Conservation (phyloP, 2,329 filamentous ascomycete genomes). For the Scleromitrula shiraiana region DNA sequence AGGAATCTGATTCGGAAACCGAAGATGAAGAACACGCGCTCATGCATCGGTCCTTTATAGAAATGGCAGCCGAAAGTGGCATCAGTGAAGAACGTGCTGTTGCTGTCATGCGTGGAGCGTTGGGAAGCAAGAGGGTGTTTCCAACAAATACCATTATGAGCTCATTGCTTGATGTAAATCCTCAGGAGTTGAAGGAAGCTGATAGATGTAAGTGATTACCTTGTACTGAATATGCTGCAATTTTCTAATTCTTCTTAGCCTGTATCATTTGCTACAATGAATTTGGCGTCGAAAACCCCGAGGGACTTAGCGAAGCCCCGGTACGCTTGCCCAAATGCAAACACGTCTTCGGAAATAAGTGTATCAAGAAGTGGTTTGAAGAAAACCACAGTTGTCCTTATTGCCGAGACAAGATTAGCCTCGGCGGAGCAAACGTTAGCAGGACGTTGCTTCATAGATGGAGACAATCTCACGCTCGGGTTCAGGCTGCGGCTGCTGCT, state of each 20-base stretch:
- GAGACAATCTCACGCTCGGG: conserved; percentile 11
- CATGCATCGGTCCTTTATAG: neutral
- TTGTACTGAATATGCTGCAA: neutral
- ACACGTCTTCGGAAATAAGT: conserved; percentile 56
- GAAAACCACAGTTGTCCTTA: conserved; percentile 57
- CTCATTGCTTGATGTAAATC: conserved; percentile 23
- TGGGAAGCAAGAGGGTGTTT: conserved; percentile 8
- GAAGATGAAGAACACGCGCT: too few relatives aligned
- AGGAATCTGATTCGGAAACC: neutral
- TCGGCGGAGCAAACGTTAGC: too few relatives aligned
- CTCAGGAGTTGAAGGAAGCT: conserved; percentile 20
- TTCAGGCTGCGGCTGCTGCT: too few relatives aligned
- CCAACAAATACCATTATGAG: conserved; percentile 25
- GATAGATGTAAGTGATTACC: conserved; percentile 25
- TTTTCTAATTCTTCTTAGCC: conserved; percentile 32
- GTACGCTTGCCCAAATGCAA: conserved; percentile 53
- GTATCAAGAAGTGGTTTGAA: conserved; percentile 58
- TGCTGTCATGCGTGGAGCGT: conserved; percentile 17
- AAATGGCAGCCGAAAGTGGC: neutral
- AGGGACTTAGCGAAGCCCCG: conserved; percentile 49
- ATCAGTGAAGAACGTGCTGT: neutral
- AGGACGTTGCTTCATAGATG: too few relatives aligned
- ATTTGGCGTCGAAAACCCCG: conserved; percentile 47
- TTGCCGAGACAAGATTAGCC: conserved; percentile 55
- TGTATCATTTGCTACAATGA: conserved; percentile 61